Evolutionary conservation across 306 rosid species (phyloP).

Genomic region (Acacia crassicarpa): DNA sequence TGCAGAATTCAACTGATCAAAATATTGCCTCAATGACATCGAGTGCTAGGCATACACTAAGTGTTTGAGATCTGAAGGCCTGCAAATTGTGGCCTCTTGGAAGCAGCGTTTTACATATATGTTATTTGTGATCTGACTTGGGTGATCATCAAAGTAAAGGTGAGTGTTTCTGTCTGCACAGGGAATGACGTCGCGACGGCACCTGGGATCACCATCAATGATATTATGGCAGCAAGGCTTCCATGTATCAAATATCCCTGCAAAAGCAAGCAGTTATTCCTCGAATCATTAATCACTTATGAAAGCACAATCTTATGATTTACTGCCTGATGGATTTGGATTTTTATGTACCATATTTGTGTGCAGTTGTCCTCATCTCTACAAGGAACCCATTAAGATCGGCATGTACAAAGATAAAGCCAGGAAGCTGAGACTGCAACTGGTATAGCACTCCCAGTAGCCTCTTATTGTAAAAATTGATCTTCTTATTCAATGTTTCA

Average conservation of each 20-base stretch:
- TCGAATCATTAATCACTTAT: background rate
- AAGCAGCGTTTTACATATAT: constrained; percentile 28
- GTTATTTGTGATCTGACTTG: constrained; percentile 25
- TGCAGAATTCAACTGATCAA: background rate
- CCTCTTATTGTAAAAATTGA: constrained; percentile 23
- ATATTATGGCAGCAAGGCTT: constrained; percentile 42
- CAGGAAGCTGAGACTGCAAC: constrained; percentile 33
- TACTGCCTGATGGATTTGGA: background rate
- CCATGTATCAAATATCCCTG: constrained; percentile 40
- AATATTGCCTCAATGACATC: background rate
- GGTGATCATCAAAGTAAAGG: constrained; percentile 42
- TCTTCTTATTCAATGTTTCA: constrained; percentile 15
- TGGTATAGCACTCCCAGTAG: constrained; percentile 21
- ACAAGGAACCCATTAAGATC: constrained; percentile 29
- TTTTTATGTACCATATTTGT: constrained; percentile 30
- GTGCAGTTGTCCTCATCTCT: constrained; percentile 26
- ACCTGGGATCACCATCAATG: constrained; percentile 25
- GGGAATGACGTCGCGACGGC: constrained; percentile 4
- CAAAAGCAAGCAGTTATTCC: background rate
- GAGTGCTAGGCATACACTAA: background rate
- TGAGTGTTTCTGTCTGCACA: constrained; percentile 36
- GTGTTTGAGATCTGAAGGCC: background rate
- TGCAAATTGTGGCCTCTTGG: constrained; percentile 28
- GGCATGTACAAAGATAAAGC: constrained; percentile 25
- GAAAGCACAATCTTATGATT: background rate